Conservation (phyloP, 257 asterid species). For the Paulownia fortunei region DNA sequence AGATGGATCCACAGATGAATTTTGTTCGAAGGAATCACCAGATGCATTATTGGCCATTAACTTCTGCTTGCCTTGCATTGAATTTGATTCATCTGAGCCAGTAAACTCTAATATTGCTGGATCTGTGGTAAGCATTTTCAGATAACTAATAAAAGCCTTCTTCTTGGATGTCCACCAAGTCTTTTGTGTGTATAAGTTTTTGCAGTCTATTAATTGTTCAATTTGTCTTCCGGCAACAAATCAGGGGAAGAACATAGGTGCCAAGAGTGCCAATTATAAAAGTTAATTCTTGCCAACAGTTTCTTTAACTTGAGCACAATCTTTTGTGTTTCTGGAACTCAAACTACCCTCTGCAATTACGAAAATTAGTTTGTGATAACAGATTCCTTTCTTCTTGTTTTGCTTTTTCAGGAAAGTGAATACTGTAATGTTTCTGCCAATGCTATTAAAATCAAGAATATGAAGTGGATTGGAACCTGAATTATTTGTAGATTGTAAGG, state of each 20-base stretch:
- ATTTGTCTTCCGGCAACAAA: background rate
- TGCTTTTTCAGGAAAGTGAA: background rate
- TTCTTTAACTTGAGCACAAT: background rate
- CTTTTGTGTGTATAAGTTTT: background rate
- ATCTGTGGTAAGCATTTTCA: constrained; percentile 64
- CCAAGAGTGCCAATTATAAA: background rate
- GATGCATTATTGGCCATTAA: constrained; percentile 76
- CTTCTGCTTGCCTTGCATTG: constrained; percentile 61
- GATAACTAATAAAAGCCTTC: background rate
- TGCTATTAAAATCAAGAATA: background rate
- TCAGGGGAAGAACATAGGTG: background rate
- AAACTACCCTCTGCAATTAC: background rate
- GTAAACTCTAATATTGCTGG: constrained; percentile 65
- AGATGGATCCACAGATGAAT: constrained; percentile 61
- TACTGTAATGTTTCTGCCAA: background rate
- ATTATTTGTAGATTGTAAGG: background rate
- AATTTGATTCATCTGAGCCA: constrained; percentile 57
- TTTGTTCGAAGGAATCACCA: constrained; percentile 41
- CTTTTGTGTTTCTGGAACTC: background rate
- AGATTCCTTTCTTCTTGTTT: background rate
- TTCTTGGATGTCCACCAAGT: background rate
- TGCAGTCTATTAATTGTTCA: background rate
- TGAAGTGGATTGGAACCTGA: background rate
- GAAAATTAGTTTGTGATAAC: background rate
- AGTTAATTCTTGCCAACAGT: no score